Evolutionary conservation across 371 early-diverging fungal genomes (phyloP).

Genomic region (Sporodiniella umbellata): DNA sequence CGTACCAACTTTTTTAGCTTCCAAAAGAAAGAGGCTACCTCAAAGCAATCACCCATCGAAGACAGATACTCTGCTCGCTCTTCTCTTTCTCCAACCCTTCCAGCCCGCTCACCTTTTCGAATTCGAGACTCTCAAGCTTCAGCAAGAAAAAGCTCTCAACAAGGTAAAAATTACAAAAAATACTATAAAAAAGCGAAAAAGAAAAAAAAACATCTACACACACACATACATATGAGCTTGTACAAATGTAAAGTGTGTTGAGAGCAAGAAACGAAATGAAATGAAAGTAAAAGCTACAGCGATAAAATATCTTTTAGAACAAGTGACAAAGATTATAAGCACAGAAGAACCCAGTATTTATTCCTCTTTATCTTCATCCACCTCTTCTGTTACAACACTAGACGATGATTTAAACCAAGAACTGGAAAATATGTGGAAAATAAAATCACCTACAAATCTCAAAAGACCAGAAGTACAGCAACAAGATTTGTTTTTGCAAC

Average conservation of each 20-base stretch:
- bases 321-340: background rate
- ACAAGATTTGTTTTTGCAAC: conserved; percentile 53
- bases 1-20: conserved; percentile 20
- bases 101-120: conserved; percentile 42
- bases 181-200: background rate
- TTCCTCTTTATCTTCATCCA: conserved; percentile 12
- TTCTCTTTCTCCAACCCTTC: conserved; percentile 29
- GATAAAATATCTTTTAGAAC: too few relatives aligned
- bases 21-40: conserved; percentile 9
- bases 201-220: background rate
- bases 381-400: conserved; percentile 10
- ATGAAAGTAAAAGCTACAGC: too few relatives aligned
- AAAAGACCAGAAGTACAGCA: conserved; percentile 28
- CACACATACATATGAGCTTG: too few relatives aligned
- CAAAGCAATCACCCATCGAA: conserved; percentile 1
- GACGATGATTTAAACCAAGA: conserved; percentile 28
- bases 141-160: background rate
- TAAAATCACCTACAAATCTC: conserved; percentile 7
- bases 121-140: conserved; percentile 38
- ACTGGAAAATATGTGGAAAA: conserved; percentile 33
- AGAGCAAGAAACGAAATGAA: too few relatives aligned
- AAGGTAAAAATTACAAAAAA: background rate
- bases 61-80: conserved; percentile 1
- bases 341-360: conserved; percentile 1
- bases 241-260: too few relatives aligned